Evolutionary conservation across 73 alveolate genomes (phyloP).

Genomic region (Tetrahymena elliotti): DNA sequence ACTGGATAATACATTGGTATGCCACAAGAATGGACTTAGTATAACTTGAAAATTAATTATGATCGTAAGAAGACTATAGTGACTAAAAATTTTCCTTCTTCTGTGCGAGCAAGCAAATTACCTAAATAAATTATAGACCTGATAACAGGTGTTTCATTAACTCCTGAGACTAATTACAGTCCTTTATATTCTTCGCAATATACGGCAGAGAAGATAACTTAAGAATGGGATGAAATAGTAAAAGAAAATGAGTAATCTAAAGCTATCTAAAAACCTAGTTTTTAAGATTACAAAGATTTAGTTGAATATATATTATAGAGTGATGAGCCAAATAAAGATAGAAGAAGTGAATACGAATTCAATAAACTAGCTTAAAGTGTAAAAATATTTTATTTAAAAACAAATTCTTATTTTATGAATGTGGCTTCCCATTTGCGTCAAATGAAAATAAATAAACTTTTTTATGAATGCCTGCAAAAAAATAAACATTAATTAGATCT

Average conservation of each 20-base stretch:
- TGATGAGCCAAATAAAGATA: neutral
- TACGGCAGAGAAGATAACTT: neutral
- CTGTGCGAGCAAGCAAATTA: constrained; percentile 10
- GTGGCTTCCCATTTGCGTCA: neutral
- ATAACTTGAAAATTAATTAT: neutral
- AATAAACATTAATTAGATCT: too few species aligned
- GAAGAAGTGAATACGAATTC: neutral
- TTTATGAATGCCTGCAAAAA: too few species aligned
- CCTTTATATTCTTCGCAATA: neutral
- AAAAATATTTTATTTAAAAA: neutral
- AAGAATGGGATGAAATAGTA: neutral
- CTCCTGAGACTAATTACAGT: neutral
- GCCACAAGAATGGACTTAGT: constrained; percentile 32
- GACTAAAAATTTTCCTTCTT: constrained; percentile 6
- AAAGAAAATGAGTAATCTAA: neutral
- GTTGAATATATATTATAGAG: neutral
- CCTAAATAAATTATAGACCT: constrained; percentile 6
- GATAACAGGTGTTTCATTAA: neutral
- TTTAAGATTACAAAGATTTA: neutral
- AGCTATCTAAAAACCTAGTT: neutral
- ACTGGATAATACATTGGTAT: constrained; percentile 25
- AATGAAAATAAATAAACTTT: too few species aligned
- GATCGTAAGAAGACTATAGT: constrained; percentile 2
- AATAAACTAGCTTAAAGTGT: neutral
- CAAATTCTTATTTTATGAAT: neutral